Base-by-base conservation (phyloP, 352 stramenopile species). In the Phytophthora ramorum region DNA sequence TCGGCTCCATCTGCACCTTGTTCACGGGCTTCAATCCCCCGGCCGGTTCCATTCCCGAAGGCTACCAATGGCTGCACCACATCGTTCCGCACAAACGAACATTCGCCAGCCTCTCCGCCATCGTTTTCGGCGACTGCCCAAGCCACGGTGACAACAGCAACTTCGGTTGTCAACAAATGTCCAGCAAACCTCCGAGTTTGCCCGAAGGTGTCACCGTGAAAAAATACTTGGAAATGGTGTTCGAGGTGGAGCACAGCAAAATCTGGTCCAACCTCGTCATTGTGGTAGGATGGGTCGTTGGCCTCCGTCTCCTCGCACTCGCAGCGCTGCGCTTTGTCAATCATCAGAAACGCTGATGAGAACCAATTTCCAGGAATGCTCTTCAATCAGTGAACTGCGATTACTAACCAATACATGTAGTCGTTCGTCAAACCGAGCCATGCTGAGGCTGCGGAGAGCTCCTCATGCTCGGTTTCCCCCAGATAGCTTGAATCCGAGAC, bases 11-110 rank as follows among this genome's bases (percentile, higher is more conserved):
- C 44, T 76, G 69, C 10, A 71, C 73, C 13, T 37, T 78, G 12
- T 87, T 87, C 45, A 70, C 66, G 14, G 81, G 81, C 7, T 81
- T 69, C 24, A 74, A 66, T 24, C 72, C 72, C 1, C 71, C 75
- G 28, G 64, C 57, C 7, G 41, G 32, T 6, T 37, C 52, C 4
- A 79, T 81, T 6, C 73, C 73, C 7, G 16, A 55, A 14, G 68
- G 55, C 1, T 73, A 66, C n/a, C 24, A 56, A 14, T 83, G 71
- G 71, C 46, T 83, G 2, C 65, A 80, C 16, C 62, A 71, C 10
- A 48, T 71, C 9, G 47, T 66, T 7, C 71, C 71, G 3, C 63
- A 79, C 8, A 73, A 65, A 10, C 70, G 63, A 22, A 56, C 57
- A 2, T 66, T 78, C 16, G 46, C 71, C 4, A 64, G 77, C 37